Evolutionary conservation across 768 basidiomycete genomes (phyloP).

Genomic region (Lactifluus echinatus): DNA sequence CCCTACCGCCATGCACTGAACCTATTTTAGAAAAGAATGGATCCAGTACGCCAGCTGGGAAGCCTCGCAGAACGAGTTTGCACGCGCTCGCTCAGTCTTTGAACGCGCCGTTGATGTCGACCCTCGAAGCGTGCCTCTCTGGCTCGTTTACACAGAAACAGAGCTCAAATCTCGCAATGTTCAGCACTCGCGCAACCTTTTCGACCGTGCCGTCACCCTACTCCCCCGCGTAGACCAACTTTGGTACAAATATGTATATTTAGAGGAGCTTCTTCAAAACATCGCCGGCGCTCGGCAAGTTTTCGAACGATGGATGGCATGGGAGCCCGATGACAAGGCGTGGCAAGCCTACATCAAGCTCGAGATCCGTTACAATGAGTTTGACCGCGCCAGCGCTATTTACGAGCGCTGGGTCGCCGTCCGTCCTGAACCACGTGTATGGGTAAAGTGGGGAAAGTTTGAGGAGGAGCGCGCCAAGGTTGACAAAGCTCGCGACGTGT

Average conservation of each 20-base stretch:
- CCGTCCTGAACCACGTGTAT: slow-evolving; percentile 53
- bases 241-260: slow-evolving; percentile 99
- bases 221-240: slow-evolving; percentile 94
- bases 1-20: slow-evolving; percentile 2
- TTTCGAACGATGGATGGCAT: slow-evolving; percentile 99
- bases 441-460: slow-evolving; percentile 60
- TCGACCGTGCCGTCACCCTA: slow-evolving; percentile 93
- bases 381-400: slow-evolving; percentile 84
- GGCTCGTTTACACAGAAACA: slow-evolving; percentile 95
- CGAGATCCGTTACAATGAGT: slow-evolving; percentile 87
- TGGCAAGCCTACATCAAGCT: slow-evolving; percentile 99
- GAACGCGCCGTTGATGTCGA: slow-evolving; percentile 97
- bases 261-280: slow-evolving; percentile 95
- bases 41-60: slow-evolving; percentile 83
- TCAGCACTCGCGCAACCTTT: slow-evolving; percentile 93
- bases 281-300: slow-evolving; percentile 94
- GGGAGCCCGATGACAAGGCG: slow-evolving; percentile 99
- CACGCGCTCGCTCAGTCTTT: slow-evolving; percentile 89
- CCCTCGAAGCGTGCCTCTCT: slow-evolving; percentile 79
- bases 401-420: slow-evolving; percentile 89
- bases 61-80: slow-evolving; percentile 94
- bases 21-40: slow-evolving; percentile 65
- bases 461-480: slow-evolving; percentile 52
- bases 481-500: slow-evolving; percentile 59
- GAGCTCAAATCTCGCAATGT: slow-evolving; percentile 97